Conservation (phyloP, 805 yeast genomes). For the Lipomyces oligophaga region DNA sequence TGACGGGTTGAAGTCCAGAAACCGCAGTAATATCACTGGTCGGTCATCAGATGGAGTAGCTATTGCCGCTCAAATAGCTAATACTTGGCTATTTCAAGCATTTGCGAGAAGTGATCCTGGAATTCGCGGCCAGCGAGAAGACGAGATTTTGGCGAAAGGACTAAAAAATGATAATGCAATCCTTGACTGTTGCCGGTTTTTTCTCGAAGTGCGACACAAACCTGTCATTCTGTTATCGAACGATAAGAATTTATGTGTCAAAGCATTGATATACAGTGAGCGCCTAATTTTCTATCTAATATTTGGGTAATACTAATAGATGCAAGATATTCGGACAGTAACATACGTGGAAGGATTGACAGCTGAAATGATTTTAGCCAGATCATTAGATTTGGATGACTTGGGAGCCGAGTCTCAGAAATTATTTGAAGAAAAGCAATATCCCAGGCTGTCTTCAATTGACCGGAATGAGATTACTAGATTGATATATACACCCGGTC, state of each 20-base stretch:
- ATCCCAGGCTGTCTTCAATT: too few relatives aligned
- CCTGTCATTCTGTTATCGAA: slow-evolving; percentile 65
- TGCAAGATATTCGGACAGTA: slow-evolving; percentile 15
- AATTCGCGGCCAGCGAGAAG: slow-evolving; percentile 61
- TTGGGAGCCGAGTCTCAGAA: too few relatives aligned
- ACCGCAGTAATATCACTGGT: slow-evolving; percentile 8
- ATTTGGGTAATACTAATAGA: neutral
- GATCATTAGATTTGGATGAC: neutral
- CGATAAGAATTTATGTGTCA: slow-evolving; percentile 77
- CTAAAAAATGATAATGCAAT: slow-evolving; percentile 73
- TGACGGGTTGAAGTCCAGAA: slow-evolving; percentile 67
- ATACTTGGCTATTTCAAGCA: slow-evolving; percentile 65
- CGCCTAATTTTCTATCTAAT: neutral
- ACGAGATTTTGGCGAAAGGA: slow-evolving; percentile 49
- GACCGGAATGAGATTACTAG: too few relatives aligned
- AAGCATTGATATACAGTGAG: slow-evolving; percentile 61
- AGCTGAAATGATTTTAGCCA: slow-evolving; percentile 5
- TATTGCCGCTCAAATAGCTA: slow-evolving; percentile 63
- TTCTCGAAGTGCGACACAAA: slow-evolving; percentile 40
- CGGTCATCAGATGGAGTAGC: slow-evolving; percentile 43
- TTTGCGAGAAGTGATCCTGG: slow-evolving; percentile 51
- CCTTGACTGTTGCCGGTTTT: slow-evolving; percentile 75
- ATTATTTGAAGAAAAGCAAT: too few relatives aligned
- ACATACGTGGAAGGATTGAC: slow-evolving; percentile 16
- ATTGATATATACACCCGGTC: too few relatives aligned